Conservation (phyloP, 306 rosid species). For the Trifolium repens region DNA sequence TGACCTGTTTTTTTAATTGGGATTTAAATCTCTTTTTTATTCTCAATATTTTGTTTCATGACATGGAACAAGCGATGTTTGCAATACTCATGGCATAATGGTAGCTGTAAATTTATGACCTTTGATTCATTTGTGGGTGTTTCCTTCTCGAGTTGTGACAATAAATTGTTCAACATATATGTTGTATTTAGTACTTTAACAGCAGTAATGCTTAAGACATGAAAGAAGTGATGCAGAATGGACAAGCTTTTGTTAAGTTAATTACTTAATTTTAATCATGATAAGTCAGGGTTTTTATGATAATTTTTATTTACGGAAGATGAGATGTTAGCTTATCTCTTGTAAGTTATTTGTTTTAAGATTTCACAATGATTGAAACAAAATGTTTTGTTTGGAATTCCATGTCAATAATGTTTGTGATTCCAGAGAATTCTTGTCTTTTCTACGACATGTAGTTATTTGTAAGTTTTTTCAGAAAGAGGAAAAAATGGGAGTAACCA, state of each 20-base stretch:
- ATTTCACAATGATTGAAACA: neutral
- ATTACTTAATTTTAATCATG: neutral
- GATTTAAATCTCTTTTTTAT: neutral
- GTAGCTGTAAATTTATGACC: constrained; percentile 19
- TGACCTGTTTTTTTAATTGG: neutral
- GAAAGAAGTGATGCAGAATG: constrained; percentile 8
- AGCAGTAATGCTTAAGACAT: neutral
- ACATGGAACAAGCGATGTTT: constrained; percentile 11
- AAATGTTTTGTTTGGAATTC: constrained; percentile 7
- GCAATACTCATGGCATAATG: neutral
- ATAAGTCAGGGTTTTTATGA: constrained; percentile 15
- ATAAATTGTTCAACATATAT: constrained; percentile 22
- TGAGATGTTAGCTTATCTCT: constrained; percentile 4
- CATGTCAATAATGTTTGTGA: neutral
- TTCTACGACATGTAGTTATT: neutral
- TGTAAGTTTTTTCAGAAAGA: too few species aligned
- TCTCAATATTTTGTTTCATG: constrained; percentile 14
- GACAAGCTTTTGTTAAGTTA: neutral
- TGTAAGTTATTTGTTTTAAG: neutral
- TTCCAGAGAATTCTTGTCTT: neutral
- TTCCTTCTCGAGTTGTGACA: constrained; percentile 12
- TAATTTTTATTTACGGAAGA: constrained; percentile 6
- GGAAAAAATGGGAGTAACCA: too few species aligned
- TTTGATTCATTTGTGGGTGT: constrained; percentile 4
- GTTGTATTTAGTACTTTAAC: constrained; percentile 14